Conservation (phyloP, 305 asterid species). For the Coffea humblotiana region DNA sequence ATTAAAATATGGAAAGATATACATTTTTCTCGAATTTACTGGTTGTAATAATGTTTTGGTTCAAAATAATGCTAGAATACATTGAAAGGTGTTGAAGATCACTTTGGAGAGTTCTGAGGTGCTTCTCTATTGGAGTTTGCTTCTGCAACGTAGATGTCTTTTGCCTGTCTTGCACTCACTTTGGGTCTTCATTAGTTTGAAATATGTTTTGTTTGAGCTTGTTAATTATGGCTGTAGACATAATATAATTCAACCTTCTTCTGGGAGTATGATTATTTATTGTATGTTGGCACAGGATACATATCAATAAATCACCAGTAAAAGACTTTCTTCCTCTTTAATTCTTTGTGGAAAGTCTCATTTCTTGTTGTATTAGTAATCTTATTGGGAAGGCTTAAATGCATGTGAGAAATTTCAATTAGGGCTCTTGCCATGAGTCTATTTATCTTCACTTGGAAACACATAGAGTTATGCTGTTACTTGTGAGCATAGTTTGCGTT, state of each 20-base stretch:
- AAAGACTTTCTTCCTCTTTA: background rate
- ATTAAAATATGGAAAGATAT: background rate
- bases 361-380: background rate
- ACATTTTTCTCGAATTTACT: background rate
- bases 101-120: conserved; percentile 8
- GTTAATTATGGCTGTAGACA: background rate
- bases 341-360: background rate
- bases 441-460: background rate
- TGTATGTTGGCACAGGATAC: background rate
- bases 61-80: background rate
- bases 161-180: background rate
- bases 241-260: background rate
- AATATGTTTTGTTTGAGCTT: background rate
- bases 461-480: no score
- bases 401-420: background rate
- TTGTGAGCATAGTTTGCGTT: no score
- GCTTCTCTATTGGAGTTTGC: background rate
- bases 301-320: background rate
- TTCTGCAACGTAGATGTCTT: background rate
- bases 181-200: background rate
- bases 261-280: background rate
- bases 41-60: background rate
- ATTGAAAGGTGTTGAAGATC: background rate
- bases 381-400: background rate
- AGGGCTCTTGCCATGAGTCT: background rate